These are phyloP conservation scores for Abelmoschus esculentus DNA, from an alignment of 345 rosid species.

Conservation along the genomic window DNA sequence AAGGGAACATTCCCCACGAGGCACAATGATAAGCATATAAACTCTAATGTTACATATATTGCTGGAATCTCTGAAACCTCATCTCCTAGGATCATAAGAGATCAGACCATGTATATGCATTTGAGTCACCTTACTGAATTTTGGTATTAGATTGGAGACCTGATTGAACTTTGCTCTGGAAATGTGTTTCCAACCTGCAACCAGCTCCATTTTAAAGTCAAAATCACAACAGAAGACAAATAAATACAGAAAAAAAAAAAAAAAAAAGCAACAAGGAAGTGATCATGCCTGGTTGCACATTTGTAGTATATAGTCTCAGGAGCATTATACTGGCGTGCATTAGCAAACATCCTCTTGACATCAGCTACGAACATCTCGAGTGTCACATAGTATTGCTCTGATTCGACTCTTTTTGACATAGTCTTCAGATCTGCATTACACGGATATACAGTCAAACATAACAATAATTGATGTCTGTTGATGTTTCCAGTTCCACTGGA, in stretches of 20 bases:
- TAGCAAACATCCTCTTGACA: conserved; percentile 86
- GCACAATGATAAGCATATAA: background rate
- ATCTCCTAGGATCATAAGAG: background rate
- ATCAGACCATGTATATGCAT: background rate
- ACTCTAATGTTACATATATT: conserved; percentile 1
- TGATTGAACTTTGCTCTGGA: conserved; percentile 81
- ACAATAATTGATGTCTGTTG: background rate
- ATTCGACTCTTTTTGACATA: conserved; percentile 82
- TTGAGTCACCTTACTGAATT: conserved; percentile 31
- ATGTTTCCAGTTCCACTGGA: background rate
- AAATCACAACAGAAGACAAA: background rate
- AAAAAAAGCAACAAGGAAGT: background rate
- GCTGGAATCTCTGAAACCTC: background rate
- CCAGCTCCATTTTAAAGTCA: background rate
- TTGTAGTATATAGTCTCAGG: conserved; percentile 88
- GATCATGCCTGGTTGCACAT: conserved; percentile 68
- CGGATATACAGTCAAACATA: conserved; percentile 2
- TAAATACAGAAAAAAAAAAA: background rate
- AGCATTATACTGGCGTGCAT: conserved; percentile 89
- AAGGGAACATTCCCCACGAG: background rate
- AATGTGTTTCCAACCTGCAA: conserved; percentile 80
- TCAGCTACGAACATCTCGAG: conserved; percentile 95
- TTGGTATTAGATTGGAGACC: conserved; percentile 68
- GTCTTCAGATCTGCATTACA: conserved; percentile 75
- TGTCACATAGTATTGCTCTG: conserved; percentile 89